Percentiles rank a stretch among this genome's conserved stretches.
These are phyloP conservation scores for Boletus edulis DNA, from an alignment of 768 basidiomycete genomes.

Conservation along the genomic window DNA sequence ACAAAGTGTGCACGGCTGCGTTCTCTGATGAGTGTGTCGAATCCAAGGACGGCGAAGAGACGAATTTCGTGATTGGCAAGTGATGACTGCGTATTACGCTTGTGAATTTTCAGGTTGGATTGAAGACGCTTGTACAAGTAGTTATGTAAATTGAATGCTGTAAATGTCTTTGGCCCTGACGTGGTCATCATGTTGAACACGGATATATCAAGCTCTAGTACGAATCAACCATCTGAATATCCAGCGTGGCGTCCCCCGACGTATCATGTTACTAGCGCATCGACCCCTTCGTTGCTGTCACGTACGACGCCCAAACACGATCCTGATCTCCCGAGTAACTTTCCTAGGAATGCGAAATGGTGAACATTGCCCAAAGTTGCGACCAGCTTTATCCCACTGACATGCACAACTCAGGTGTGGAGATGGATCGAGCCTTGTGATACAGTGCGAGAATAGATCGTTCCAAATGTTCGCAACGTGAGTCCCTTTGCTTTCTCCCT, in stretches of 20 bases:
- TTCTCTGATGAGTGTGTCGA: not conserved
- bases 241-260: slow-evolving; percentile 31
- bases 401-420: slow-evolving; percentile 52
- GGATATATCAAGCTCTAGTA: not conserved
- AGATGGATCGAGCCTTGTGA: slow-evolving; percentile 67
- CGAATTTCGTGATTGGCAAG: not conserved
- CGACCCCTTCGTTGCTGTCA: slow-evolving; percentile 7
- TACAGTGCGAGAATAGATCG: slow-evolving; percentile 68
- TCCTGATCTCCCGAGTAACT: slow-evolving; percentile 38
- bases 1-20: slow-evolving; percentile 5
- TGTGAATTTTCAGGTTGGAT: too few species aligned
- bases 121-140: too few species aligned
- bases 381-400: not conserved
- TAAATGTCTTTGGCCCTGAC: not conserved
- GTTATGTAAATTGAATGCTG: too few species aligned
- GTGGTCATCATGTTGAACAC: not conserved
- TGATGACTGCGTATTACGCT: not conserved
- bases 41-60: not conserved
- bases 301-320: slow-evolving; percentile 20
- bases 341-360: slow-evolving; percentile 58
- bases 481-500: not conserved
- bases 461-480: slow-evolving; percentile 57
- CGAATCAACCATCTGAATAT: slow-evolving; percentile 1
- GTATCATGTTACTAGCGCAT: slow-evolving; percentile 26
- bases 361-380: slow-evolving; percentile 20